phyloP scores from a whole-genome alignment of 352 stramenopile genomes.

The Phytophthora aleatoria region DNA sequence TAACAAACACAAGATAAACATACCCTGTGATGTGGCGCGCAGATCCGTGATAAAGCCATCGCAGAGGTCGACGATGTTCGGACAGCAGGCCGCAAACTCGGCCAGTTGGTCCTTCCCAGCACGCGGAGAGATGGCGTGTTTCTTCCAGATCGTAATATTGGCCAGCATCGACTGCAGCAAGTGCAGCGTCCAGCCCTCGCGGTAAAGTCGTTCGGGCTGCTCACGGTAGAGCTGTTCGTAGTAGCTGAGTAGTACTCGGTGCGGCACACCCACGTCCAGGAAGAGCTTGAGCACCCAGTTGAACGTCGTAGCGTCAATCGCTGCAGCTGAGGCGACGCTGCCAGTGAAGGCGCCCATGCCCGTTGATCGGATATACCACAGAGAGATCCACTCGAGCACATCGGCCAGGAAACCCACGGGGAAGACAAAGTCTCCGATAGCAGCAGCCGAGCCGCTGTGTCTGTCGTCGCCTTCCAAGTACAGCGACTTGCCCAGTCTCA shows the following conservation, averaged over 20 bases:
- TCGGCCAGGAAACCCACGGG: slow-evolving; percentile 77
- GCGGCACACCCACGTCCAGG: slow-evolving; percentile 77
- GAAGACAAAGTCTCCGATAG: slow-evolving; percentile 66
- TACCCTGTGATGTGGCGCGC: slow-evolving; percentile 76
- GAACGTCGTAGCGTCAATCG: slow-evolving; percentile 69
- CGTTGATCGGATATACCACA: slow-evolving; percentile 77
- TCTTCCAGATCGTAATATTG: slow-evolving; percentile 84
- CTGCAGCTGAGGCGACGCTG: slow-evolving; percentile 48
- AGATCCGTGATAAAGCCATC: slow-evolving; percentile 86
- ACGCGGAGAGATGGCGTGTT: slow-evolving; percentile 73
- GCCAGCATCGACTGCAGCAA: slow-evolving; percentile 77
- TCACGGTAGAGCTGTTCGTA: slow-evolving; percentile 86
- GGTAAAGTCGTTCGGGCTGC: slow-evolving; percentile 72
- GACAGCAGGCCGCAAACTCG: slow-evolving; percentile 80
- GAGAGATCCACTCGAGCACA: slow-evolving; percentile 74
- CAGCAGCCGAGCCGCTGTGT: slow-evolving; percentile 44
- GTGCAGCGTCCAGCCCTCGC: slow-evolving; percentile 80
- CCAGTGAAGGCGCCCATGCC: slow-evolving; percentile 48
- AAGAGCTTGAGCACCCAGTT: slow-evolving; percentile 87
- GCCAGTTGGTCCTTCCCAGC: slow-evolving; percentile 67
- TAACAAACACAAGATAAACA: slow-evolving; percentile 11
- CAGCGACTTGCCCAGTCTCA: slow-evolving; percentile 75
- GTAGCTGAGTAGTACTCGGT: slow-evolving; percentile 72
- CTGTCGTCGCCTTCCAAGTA: slow-evolving; percentile 62
- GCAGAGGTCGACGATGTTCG: slow-evolving; percentile 76